These are phyloP conservation scores for Metschnikowia similis DNA, from an alignment of 805 yeast genomes.

Conservation along the genomic window DNA sequence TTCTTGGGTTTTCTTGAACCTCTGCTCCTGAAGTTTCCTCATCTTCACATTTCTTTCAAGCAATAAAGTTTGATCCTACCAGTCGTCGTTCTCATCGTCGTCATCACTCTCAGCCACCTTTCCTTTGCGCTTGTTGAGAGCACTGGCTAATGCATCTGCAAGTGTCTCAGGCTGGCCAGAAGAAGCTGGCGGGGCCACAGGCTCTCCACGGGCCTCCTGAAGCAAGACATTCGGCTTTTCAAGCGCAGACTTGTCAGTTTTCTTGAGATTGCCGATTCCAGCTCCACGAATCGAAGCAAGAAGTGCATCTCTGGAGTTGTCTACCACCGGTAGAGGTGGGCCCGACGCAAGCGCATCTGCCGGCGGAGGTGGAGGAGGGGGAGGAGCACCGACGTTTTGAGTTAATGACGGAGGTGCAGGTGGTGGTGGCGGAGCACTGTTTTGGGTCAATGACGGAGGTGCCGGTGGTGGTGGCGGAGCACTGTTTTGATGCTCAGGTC, in stretches of 20 bases:
- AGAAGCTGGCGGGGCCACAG: constrained; percentile 35
- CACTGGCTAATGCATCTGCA: constrained; percentile 87
- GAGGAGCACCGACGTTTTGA: constrained; percentile 14
- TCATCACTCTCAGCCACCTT: constrained; percentile 81
- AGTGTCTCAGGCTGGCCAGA: constrained; percentile 59
- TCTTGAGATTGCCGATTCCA: constrained; percentile 63
- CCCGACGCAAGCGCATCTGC: constrained; percentile 18
- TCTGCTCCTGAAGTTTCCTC: too few relatives aligned
- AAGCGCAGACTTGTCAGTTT: constrained; percentile 77
- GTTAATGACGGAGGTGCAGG: constrained; percentile 17
- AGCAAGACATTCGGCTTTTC: constrained; percentile 73
- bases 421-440: constrained; percentile 15
- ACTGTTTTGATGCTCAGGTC: not conserved
- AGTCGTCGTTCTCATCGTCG: constrained; percentile 68
- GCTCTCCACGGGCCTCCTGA: constrained; percentile 68
- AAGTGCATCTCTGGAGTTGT: constrained; percentile 70
- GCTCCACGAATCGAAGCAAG: constrained; percentile 83
- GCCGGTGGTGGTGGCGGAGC: not conserved
- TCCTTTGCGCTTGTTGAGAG: constrained; percentile 74
- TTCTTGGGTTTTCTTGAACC: too few relatives aligned
- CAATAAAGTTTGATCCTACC: constrained; percentile 18
- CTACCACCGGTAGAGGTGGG: constrained; percentile 26
- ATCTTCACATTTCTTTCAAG: not conserved
- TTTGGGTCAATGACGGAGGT: constrained; percentile 27
- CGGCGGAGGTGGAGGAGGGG: constrained; percentile 26